These are phyloP conservation scores for Trichoderma guizhouense DNA, from an alignment of 2,329 filamentous ascomycete genomes.

Conservation along the genomic window DNA sequence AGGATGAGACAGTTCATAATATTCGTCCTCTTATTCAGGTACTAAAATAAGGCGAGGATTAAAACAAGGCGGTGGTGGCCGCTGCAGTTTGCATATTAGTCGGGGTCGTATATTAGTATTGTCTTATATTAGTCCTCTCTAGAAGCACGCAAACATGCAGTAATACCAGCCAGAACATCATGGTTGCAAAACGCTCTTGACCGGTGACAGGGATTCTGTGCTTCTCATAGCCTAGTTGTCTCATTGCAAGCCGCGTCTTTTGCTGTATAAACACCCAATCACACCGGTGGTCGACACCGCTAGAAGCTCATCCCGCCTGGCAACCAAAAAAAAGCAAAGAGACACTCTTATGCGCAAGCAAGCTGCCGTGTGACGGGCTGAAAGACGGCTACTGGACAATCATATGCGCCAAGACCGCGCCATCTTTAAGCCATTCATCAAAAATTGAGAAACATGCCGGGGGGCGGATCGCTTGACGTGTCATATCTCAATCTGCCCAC, in stretches of 20 bases:
- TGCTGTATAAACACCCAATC: background rate
- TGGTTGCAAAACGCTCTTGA: background rate
- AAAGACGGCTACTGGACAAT: background rate
- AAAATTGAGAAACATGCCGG: background rate
- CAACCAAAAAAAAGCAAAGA: background rate
- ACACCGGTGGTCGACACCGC: background rate
- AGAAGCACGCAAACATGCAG: background rate
- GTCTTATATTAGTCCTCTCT: background rate
- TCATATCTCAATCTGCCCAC: background rate
- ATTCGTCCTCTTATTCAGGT: background rate
- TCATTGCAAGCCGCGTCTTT: background rate
- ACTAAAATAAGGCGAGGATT: background rate
- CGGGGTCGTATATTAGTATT: background rate
- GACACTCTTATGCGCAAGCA: background rate
- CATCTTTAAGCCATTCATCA: background rate
- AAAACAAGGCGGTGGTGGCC: background rate
- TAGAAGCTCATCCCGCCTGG: background rate
- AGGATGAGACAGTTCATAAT: background rate
- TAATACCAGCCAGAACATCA: background rate
- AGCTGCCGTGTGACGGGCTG: background rate
- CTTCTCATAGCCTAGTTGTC: background rate
- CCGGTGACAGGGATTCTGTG: background rate
- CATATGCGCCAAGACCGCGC: background rate
- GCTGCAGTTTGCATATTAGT: background rate
- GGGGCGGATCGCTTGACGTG: background rate